Percentiles rank a stretch among this genome's conserved stretches.
Evolutionary conservation across 805 yeast species (phyloP).

Genomic region (Tetrapisispora pingtungensis): DNA sequence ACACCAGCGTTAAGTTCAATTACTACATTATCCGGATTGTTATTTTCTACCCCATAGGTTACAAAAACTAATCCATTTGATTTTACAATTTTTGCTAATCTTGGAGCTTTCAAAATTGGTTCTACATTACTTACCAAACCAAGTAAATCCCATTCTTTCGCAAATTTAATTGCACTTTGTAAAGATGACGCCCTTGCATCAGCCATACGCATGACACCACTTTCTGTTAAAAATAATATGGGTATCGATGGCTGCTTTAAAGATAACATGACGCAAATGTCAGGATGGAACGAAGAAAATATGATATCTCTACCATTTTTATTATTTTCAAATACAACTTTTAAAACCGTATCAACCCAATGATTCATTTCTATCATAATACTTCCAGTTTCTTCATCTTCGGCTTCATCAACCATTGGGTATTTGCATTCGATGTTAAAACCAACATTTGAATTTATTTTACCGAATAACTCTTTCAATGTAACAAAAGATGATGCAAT

Average conservation of each 20-base stretch:
- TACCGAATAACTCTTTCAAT: constrained; percentile 69
- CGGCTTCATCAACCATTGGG: constrained; percentile 91
- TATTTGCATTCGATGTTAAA: constrained; percentile 92
- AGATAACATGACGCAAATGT: constrained; percentile 73
- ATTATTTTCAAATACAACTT: constrained; percentile 67
- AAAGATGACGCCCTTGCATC: constrained; percentile 80
- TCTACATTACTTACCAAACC: constrained; percentile 88
- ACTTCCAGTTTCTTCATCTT: constrained; percentile 79
- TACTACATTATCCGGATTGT: constrained; percentile 72
- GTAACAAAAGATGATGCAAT: constrained; percentile 91
- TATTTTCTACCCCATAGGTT: constrained; percentile 79
- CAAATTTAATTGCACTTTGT: constrained; percentile 85
- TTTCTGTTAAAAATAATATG: constrained; percentile 77
- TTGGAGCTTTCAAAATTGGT: constrained; percentile 80
- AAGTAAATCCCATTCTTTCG: constrained; percentile 79
- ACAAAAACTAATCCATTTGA: constrained; percentile 87
- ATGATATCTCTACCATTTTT: constrained; percentile 69
- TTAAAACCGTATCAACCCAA: constrained; percentile 80
- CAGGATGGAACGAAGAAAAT: constrained; percentile 92
- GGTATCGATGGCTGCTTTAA: constrained; percentile 92
- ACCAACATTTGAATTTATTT: constrained; percentile 75
- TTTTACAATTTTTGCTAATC: constrained; percentile 84
- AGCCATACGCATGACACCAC: constrained; percentile 79
- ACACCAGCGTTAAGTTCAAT: constrained; percentile 89
- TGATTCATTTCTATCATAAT: constrained; percentile 72